Conservation (phyloP, 2,329 filamentous ascomycete species). For the Rutstroemia sp. region DNA sequence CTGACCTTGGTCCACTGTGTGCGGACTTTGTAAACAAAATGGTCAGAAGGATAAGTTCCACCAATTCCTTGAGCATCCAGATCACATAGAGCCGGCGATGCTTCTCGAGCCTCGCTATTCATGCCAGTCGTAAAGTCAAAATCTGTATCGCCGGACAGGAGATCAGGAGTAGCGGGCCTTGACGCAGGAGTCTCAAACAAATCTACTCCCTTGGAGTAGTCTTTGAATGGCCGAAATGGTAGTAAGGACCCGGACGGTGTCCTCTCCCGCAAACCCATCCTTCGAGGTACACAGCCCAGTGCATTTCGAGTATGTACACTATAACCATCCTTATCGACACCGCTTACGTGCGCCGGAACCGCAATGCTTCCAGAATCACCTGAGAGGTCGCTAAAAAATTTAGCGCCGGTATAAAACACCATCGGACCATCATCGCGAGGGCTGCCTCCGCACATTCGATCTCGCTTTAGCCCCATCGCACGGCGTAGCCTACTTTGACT, state of each 20-base stretch:
- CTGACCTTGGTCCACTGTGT: slow-evolving; percentile 20
- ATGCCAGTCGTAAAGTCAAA: slow-evolving; percentile 29
- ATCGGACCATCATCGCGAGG: slow-evolving; percentile 60
- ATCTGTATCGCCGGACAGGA: slow-evolving; percentile 14
- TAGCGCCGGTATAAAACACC: slow-evolving; percentile 74
- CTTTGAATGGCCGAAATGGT: slow-evolving; percentile 41
- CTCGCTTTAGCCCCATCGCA: neutral
- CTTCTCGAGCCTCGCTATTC: neutral
- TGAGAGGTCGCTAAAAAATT: slow-evolving; percentile 74
- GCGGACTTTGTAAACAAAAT: slow-evolving; percentile 49
- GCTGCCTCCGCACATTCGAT: slow-evolving; percentile 31
- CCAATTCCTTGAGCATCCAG: slow-evolving; percentile 53
- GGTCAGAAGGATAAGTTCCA: slow-evolving; percentile 54
- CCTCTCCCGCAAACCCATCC: neutral
- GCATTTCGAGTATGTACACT: slow-evolving; percentile 16
- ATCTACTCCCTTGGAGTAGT: slow-evolving; percentile 27
- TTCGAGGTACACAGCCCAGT: slow-evolving; percentile 13
- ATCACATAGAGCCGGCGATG: slow-evolving; percentile 19
- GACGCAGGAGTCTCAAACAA: slow-evolving; percentile 11
- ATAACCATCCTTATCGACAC: slow-evolving; percentile 34
- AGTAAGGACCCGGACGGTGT: slow-evolving; percentile 16
- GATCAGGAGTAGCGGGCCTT: slow-evolving; percentile 20
- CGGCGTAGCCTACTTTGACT: neutral
- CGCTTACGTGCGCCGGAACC: slow-evolving; percentile 41
- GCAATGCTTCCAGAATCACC: slow-evolving; percentile 50